A percentile compares a stretch with the other conserved stretches of the same genome.
Evolutionary conservation across 495 filamentous ascomycete species (phyloP).

Genomic region (Beverwykella pulmonaria): DNA sequence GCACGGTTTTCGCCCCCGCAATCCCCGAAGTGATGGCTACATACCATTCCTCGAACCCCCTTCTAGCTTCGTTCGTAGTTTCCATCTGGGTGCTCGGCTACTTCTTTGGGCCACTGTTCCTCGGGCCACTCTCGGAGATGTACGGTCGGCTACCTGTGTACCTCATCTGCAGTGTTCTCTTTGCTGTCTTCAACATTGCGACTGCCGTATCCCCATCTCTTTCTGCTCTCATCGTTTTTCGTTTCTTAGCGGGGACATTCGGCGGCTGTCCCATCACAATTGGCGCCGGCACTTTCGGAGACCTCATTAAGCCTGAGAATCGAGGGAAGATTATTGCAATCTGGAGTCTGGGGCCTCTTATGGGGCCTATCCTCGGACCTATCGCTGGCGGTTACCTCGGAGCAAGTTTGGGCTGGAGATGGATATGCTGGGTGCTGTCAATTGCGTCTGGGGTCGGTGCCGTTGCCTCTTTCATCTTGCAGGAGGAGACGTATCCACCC

Average conservation of each 20-base stretch:
- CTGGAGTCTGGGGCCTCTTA: conserved; percentile 49
- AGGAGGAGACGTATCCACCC: conserved; percentile 58
- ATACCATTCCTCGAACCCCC: conserved; percentile 17
- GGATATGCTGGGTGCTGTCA: conserved; percentile 42
- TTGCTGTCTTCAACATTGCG: conserved; percentile 51
- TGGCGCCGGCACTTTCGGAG: conserved; percentile 53
- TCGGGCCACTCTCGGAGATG: conserved; percentile 51
- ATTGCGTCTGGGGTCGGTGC: conserved; percentile 49
- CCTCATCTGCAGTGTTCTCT: conserved; percentile 49
- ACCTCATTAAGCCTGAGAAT: conserved; percentile 48
- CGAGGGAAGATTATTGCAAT: conserved; percentile 50
- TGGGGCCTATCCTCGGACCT: conserved; percentile 44
- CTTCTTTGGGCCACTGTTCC: conserved; percentile 35
- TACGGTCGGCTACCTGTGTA: conserved; percentile 51
- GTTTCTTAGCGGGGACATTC: conserved; percentile 50
- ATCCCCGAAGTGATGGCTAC: conserved; percentile 18
- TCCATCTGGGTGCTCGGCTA: conserved; percentile 49
- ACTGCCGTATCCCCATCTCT: conserved; percentile 49
- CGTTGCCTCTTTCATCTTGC: conserved; percentile 52
- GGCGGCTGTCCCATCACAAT: conserved; percentile 51
- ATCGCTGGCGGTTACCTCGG: conserved; percentile 48
- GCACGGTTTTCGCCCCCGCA: conserved; percentile 38
- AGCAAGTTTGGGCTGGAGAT: conserved; percentile 40
- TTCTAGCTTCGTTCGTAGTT: conserved; percentile 43
- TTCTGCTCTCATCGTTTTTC: conserved; percentile 52